Evolutionary conservation across 805 yeast genomes (phyloP).

Genomic region (Ogataea parapolymorpha): DNA sequence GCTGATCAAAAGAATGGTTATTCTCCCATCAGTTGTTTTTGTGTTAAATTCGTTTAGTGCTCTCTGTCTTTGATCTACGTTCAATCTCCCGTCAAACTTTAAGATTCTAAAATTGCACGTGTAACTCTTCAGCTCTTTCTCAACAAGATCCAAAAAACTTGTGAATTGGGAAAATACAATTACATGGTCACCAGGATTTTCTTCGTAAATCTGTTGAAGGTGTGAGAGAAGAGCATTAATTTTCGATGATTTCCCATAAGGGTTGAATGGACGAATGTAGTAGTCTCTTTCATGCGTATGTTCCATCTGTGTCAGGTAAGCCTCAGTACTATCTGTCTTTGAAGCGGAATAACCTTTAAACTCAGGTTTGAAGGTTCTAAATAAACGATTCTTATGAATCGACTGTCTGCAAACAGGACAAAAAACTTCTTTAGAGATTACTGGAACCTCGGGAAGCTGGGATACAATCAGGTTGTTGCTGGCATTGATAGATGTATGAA

Average conservation of each 20-base stretch:
- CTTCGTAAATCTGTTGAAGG: constrained; percentile 49
- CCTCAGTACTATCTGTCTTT: constrained; percentile 1
- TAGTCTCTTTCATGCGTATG: constrained; percentile 17
- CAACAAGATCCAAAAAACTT: constrained; percentile 71
- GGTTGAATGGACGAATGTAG: constrained; percentile 41
- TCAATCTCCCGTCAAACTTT: constrained; percentile 81
- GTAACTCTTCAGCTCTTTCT: constrained; percentile 48
- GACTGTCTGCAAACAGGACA: constrained; percentile 77
- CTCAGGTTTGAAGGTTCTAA: constrained; percentile 34
- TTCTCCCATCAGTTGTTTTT: constrained; percentile 24
- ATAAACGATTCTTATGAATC: constrained; percentile 48
- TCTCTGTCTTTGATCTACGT: constrained; percentile 58
- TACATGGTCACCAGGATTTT: constrained; percentile 63
- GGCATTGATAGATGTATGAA: not conserved
- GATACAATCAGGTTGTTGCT: not conserved
- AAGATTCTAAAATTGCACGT: constrained; percentile 49
- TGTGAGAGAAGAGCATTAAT: constrained; percentile 64
- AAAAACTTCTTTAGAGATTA: constrained; percentile 28
- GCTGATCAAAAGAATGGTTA: constrained; percentile 59
- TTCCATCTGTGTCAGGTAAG: constrained; percentile 12
- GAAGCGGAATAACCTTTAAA: constrained; percentile 12
- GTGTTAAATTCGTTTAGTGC: constrained; percentile 54
- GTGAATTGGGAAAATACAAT: constrained; percentile 93
- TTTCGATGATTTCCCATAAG: constrained; percentile 64
- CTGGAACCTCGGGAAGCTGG: too few species aligned